phyloP scores from a whole-genome alignment of 1,139 yeast species.

The Pneumocystis jirovecii region DNA sequence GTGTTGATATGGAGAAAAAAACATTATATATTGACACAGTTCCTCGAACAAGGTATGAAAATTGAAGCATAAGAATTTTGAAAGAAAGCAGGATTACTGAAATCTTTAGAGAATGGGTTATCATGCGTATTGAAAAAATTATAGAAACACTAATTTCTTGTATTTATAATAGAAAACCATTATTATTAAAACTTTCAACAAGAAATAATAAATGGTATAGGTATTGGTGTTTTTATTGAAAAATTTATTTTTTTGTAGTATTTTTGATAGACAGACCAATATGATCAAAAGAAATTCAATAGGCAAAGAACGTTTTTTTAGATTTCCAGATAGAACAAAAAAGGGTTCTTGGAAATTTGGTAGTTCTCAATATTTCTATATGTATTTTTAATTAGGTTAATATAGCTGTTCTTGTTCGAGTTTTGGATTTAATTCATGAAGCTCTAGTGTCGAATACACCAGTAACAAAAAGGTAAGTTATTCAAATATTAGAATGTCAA shows the following conservation, averaged over 20 bases:
- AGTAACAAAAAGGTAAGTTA: background rate
- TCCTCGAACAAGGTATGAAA: background rate
- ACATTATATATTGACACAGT: background rate
- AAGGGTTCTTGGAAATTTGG: constrained; percentile 8
- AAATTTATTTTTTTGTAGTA: background rate
- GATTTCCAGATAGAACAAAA: constrained; percentile 5
- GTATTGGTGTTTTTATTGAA: background rate
- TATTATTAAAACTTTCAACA: background rate
- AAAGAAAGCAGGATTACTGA: background rate
- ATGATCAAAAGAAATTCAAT: background rate
- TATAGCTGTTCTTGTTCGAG: constrained; percentile 6
- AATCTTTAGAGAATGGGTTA: background rate
- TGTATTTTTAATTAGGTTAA: background rate
- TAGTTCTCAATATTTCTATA: background rate
- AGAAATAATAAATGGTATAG: background rate
- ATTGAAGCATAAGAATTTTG: background rate
- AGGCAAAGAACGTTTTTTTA: background rate
- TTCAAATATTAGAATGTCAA: constrained; percentile 1
- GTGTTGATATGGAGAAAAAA: background rate
- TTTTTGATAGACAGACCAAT: background rate
- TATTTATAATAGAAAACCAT: background rate
- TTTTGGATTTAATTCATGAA: constrained; percentile 5
- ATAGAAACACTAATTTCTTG: background rate
- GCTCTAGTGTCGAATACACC: constrained; percentile 7
- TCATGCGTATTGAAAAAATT: background rate